Evolutionary conservation across 768 basidiomycete genomes (phyloP), one percentile per base, ranked within the genome.

Genomic region (Tricholomella constricta): DNA sequence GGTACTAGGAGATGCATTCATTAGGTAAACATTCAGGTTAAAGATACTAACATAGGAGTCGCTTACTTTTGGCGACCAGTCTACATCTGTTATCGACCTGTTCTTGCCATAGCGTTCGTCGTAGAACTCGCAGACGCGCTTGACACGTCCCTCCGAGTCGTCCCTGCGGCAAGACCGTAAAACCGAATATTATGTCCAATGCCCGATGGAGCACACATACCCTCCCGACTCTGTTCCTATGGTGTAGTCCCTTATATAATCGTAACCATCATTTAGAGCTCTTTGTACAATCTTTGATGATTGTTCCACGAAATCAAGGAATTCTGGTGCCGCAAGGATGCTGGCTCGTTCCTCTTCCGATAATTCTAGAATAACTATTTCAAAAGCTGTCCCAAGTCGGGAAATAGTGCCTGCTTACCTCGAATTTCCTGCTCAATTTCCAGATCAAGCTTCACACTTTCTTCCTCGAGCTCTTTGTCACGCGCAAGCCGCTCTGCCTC

Each of bases 221-320:
- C 84, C 82, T 61, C 86, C 89, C 6, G 88, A 80, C 65, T 94
- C 93, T 6, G 91, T 77, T 22, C 88, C 89, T 45, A 95, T 82
- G n/a, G 90, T 91, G 65, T 99, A 99, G 72, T 99, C 97, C 29
- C 90, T 86, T 60, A 94, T 92, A 62, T 98, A 98, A 68, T 99
- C 97, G 68, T 99, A 99, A 23, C 84, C 84, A 62, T 98, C 97
- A 64, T 91, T 97, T 56, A 98, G 72, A 19, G 96, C 97, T 45
- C 97, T 80, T 67, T 98, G 93, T 10, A 98, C 84, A 41, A 98
- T 94, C 73, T 96, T 96, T 19, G 91, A 93, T 8, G 93, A 95
- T 61, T 89, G 85, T 65, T 97, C 94, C 14, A 99, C 86, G 68
- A 99, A 99, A 58, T 94, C 89, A 14, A 91, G 71, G 67, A 98